Evolutionary conservation across 306 rosid genomes (phyloP).

Genomic region (Benincasa hispida): DNA sequence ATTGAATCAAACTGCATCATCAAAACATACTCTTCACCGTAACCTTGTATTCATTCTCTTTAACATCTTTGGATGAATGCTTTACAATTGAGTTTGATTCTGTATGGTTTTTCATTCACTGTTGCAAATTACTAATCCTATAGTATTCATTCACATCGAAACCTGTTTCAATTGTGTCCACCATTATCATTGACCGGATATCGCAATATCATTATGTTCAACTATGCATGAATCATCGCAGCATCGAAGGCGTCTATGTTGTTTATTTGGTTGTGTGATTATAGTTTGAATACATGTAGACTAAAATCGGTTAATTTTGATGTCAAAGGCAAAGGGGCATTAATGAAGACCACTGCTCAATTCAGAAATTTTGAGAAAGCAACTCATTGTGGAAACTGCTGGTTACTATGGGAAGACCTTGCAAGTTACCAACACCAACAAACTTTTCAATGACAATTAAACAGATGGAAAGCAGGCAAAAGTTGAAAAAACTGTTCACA

Average conservation of each 20-base stretch:
- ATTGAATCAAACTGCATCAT: slow-evolving; percentile 1
- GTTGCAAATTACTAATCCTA: not conserved
- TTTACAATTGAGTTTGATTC: not conserved
- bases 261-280: not conserved
- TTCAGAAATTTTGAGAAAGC: not conserved
- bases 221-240: not conserved
- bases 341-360: not conserved
- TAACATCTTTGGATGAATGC: not conserved
- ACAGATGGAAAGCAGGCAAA: not conserved
- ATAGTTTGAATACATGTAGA: not conserved
- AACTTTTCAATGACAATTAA: not conserved
- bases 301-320: not conserved
- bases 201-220: no score
- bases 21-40: not conserved
- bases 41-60: not conserved
- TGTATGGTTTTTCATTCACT: not conserved
- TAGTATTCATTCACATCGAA: not conserved
- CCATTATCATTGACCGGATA: not conserved
- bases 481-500: not conserved
- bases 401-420: not conserved
- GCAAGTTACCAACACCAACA: not conserved
- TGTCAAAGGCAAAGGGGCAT: not conserved
- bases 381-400: not conserved
- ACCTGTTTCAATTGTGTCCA: not conserved
- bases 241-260: not conserved